Percentiles rank a stretch among this genome's conserved stretches.
phyloP scores from a whole-genome alignment of 116 monocot genomes.

The Iris pallida region DNA sequence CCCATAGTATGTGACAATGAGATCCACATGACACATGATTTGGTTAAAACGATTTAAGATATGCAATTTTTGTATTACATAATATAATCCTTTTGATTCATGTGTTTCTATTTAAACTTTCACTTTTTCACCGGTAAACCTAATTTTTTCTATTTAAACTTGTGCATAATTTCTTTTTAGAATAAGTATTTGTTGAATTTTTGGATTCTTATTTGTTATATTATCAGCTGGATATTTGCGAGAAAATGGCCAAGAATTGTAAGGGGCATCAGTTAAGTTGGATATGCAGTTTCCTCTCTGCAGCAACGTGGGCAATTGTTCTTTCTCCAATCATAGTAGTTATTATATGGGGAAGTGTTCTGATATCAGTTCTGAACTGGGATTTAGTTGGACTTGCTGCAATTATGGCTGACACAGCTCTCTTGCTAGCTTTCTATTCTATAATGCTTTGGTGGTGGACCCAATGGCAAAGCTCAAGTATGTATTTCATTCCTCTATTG shows the following conservation, averaged over 20 bases:
- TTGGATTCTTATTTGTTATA: conserved; percentile 4
- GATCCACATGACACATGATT: too few relatives aligned
- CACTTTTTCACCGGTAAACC: too few relatives aligned
- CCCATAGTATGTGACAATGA: too few relatives aligned
- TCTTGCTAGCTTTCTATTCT: conserved; percentile 91
- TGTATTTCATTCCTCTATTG: conserved; percentile 15
- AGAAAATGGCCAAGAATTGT: conserved; percentile 94
- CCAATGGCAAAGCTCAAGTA: conserved; percentile 99
- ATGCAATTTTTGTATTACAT: too few relatives aligned
- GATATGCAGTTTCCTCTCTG: conserved; percentile 55
- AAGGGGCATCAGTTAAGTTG: conserved; percentile 57
- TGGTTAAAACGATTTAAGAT: too few relatives aligned
- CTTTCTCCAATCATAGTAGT: conserved; percentile 68
- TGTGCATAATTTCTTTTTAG: too few relatives aligned
- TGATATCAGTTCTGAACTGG: conserved; percentile 59
- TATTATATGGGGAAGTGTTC: conserved; percentile 66
- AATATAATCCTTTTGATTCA: too few relatives aligned
- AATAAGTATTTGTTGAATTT: too few relatives aligned
- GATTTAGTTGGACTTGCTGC: conserved; percentile 86
- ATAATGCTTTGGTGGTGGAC: conserved; percentile 99
- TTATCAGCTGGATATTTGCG: conserved; percentile 93
- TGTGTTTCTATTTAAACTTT: too few relatives aligned
- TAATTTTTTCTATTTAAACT: too few relatives aligned
- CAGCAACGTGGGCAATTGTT: conserved; percentile 65
- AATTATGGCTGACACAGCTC: conserved; percentile 89